These are phyloP conservation scores for Dillenia suffruticosa DNA, from an alignment of 164 flowering plant genomes.

Conservation along the genomic window DNA sequence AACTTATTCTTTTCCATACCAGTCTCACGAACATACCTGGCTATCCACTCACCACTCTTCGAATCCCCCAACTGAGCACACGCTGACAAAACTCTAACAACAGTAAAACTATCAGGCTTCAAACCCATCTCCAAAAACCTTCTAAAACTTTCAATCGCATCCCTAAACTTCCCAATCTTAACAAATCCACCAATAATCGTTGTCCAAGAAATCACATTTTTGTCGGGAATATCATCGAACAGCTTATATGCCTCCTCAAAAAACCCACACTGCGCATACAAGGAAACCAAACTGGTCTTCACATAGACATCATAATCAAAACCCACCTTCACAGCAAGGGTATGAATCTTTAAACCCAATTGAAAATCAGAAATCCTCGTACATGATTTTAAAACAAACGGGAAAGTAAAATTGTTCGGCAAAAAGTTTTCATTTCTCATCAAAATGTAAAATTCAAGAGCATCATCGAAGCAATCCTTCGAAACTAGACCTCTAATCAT, in stretches of 20 bases:
- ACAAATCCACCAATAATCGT: constrained; percentile 27
- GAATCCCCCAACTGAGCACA: constrained; percentile 29
- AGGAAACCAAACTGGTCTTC: constrained; percentile 21
- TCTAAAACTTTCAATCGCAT: constrained; percentile 22
- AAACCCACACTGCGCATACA: constrained; percentile 18
- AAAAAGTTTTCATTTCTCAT: constrained; percentile 13
- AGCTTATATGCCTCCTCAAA: constrained; percentile 16
- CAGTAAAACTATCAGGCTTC: constrained; percentile 26
- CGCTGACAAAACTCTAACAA: constrained; percentile 23
- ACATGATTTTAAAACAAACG: constrained; percentile 31
- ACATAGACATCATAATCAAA: constrained; percentile 26
- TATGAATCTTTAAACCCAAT: constrained; percentile 22
- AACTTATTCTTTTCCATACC: constrained; percentile 21
- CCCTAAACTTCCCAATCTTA: constrained; percentile 10
- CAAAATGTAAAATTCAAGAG: constrained; percentile 18
- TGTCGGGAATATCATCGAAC: constrained; percentile 24
- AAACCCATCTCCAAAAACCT: constrained; percentile 13
- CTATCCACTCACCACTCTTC: constrained; percentile 20
- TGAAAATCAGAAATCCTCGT: constrained; percentile 11
- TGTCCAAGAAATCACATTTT: constrained; percentile 31
- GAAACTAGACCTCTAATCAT: constrained; percentile 30
- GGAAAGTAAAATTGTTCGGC: constrained; percentile 32
- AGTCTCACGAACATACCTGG: constrained; percentile 13
- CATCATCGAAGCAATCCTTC: constrained; percentile 13
- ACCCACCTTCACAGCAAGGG: constrained; percentile 23